phyloP scores from a whole-genome alignment of 345 rosid species.

The Rhizophora mangle region DNA sequence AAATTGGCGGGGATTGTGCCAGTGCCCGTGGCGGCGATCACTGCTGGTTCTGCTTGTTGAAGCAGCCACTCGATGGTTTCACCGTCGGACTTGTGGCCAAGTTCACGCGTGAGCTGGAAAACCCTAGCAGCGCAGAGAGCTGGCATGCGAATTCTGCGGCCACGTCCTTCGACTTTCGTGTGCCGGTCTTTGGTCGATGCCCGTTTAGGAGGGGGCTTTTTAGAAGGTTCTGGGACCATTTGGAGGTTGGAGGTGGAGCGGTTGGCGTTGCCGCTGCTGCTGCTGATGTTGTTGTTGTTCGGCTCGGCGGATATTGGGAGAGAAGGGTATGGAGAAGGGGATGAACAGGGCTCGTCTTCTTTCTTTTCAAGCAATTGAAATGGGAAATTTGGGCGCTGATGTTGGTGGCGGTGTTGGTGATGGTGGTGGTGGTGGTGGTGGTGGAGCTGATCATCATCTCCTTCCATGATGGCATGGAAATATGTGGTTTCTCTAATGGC shows the following conservation, averaged over 20 bases:
- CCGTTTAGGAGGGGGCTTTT: conserved; percentile 74
- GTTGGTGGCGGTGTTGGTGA: conserved; percentile 34
- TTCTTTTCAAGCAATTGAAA: conserved; percentile 80
- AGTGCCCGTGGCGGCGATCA: conserved; percentile 95
- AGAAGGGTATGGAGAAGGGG: conserved; percentile 52
- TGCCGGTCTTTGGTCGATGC: conserved; percentile 92
- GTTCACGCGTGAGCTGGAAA: conserved; percentile 85
- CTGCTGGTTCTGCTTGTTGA: conserved; percentile 96
- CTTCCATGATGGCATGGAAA: conserved; percentile 58
- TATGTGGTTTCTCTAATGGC: conserved; percentile 32
- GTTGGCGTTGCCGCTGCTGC: conserved; percentile 27
- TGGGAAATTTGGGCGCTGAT: conserved; percentile 67
- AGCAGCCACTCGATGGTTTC: conserved; percentile 98
- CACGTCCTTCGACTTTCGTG: conserved; percentile 95
- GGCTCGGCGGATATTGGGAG: conserved; percentile 35
- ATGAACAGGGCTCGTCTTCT: conserved; percentile 65
- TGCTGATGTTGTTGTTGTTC: conserved; percentile 12
- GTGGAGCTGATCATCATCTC: conserved; percentile 53
- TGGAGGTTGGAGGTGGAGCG: conserved; percentile 38
- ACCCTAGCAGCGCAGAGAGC: conserved; percentile 99
- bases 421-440: conserved; percentile 43
- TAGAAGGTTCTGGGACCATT: conserved; percentile 37
- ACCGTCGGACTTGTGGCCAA: conserved; percentile 93
- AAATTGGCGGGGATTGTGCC: conserved; percentile 98
- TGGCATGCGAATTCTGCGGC: conserved; percentile 96